phyloP scores from a whole-genome alignment of 352 stramenopile genomes.

The Stephanocyclus meneghinianus region DNA sequence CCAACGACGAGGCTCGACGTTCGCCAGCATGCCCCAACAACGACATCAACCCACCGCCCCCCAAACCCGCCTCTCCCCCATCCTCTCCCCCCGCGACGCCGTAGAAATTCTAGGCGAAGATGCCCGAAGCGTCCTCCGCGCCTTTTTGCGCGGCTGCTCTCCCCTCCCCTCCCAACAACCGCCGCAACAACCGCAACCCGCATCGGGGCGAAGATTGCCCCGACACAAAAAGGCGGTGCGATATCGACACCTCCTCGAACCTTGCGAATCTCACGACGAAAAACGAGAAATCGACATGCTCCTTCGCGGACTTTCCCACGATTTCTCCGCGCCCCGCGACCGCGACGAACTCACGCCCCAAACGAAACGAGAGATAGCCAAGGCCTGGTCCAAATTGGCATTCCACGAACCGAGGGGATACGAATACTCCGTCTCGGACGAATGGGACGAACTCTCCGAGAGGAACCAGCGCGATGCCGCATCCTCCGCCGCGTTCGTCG shows the following conservation, averaged over 20 bases:
- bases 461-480: too few species aligned
- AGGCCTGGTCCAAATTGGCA: conserved; percentile 34
- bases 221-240: conserved; percentile 12
- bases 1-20: too few species aligned
- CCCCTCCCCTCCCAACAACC: conserved; percentile 2
- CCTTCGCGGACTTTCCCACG: conserved; percentile 28
- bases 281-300: conserved; percentile 41
- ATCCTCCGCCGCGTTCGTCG: not conserved
- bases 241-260: conserved; percentile 43
- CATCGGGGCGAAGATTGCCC: not conserved
- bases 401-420: conserved; percentile 20
- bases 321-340: conserved; percentile 23
- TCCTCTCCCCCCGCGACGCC: conserved; percentile 24
- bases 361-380: conserved; percentile 8
- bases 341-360: not conserved
- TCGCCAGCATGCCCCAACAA: too few species aligned
- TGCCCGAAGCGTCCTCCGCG: conserved; percentile 1
- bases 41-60: conserved; percentile 8
- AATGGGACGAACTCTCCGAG: not conserved
- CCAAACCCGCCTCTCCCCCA: conserved; percentile 44
- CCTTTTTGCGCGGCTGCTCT: not conserved
- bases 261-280: conserved; percentile 29
- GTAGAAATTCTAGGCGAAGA: conserved; percentile 28
- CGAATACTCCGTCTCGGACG: not conserved
- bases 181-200: not conserved